Evolutionary conservation across 2,329 filamentous ascomycete genomes (phyloP).

Genomic region (Fusarium guadeloupense): DNA sequence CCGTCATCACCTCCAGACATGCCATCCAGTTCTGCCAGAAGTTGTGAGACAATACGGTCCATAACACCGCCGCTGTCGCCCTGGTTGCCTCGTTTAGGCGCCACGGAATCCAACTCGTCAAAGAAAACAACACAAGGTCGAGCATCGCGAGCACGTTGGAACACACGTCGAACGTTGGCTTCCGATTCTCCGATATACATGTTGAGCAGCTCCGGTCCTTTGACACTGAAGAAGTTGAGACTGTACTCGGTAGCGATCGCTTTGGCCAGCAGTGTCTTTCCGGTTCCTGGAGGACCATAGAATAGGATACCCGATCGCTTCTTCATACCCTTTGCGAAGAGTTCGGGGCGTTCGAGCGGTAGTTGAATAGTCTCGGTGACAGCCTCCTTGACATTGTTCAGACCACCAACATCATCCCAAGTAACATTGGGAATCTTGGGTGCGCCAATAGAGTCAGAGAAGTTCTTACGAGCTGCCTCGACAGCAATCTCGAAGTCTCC

Average conservation of each 20-base stretch:
- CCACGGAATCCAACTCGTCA: conserved; percentile 91
- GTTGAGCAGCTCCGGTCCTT: conserved; percentile 89
- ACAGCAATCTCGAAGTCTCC: conserved; percentile 92
- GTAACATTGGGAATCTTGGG: conserved; percentile 97
- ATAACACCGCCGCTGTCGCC: conserved; percentile 97
- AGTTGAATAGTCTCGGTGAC: conserved; percentile 96
- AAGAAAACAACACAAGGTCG: conserved; percentile 93
- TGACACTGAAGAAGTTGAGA: conserved; percentile 93
- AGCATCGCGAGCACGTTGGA: conserved; percentile 86
- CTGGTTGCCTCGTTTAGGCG: conserved; percentile 95
- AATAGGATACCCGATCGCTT: conserved; percentile 94
- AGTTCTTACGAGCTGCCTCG: conserved; percentile 95
- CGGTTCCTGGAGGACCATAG: conserved; percentile 89
- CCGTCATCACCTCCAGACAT: conserved; percentile 93
- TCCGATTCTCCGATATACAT: conserved; percentile 98
- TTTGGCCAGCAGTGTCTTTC: conserved; percentile 92
- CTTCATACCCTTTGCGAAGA: conserved; percentile 98
- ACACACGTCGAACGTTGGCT: conserved; percentile 88
- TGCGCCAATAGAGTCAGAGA: conserved; percentile 95
- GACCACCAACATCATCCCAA: conserved; percentile 94
- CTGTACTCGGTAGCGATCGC: conserved; percentile 94
- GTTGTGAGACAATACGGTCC: conserved; percentile 95
- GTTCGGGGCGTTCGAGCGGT: conserved; percentile 87
- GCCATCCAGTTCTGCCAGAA: conserved; percentile 93
- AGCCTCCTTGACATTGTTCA: conserved; percentile 95